Evolutionary conservation across 306 rosid genomes (phyloP), one percentile per base, ranked within the genome.

Genomic region (Lathyrus sativus): DNA sequence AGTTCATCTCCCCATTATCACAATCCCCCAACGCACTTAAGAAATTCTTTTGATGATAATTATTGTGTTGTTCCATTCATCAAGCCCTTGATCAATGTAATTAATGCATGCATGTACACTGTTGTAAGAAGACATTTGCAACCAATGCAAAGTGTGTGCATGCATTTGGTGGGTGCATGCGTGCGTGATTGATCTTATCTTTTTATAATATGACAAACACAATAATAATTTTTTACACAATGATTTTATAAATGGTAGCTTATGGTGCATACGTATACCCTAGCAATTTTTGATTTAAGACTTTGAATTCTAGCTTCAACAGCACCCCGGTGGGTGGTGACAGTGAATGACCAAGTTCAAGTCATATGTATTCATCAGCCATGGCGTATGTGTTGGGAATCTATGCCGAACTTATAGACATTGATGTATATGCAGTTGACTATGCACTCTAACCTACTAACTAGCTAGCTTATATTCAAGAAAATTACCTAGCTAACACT

Each of bases 281-380:
- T 5, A 24, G 61, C 53, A 18, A 55, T 24, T 44, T 63, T 63
- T 35, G 17, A 65, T 29, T 9, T 66, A n/a, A 65, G 69, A 66
- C 50, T 60, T 48, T 28, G 74, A 49, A 65, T 57, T 54, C 35
- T 76, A 48, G 63, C 69, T 39, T 62, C 39, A 48, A 59, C 49
- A 14, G 55, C 41, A 33, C 37, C 41, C 57, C 4, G 76, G 80
- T 68, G 57, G 72, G 49, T 76, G 41, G 71, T 78, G 78, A 78
- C 61, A 3, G 54, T 14, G 44, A 60, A 42, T 63, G 78, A 60
- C 82, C 67, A 78, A 73, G 78, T 78, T 78, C 82, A 73, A 2
- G 62, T 73, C 45, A 66, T 66, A 41, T 46, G 5, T 7, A 46
- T 10, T 13, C 10, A n/a, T 11, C 29, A 44, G 68, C 63, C 11